These are phyloP conservation scores for Nakazawaea wickerhamii DNA, from an alignment of 805 yeast genomes.

Conservation along the genomic window DNA sequence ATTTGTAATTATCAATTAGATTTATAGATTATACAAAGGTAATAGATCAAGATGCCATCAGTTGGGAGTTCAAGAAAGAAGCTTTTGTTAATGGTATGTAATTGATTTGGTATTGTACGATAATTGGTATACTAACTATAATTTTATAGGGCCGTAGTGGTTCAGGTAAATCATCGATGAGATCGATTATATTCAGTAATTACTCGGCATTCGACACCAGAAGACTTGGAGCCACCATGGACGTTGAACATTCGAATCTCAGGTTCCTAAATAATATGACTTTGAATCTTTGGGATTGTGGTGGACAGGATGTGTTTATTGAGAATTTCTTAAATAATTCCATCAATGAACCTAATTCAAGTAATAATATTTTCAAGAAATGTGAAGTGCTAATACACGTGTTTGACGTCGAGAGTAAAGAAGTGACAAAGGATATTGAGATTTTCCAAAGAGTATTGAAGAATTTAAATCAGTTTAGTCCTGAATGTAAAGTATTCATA, in stretches of 20 bases:
- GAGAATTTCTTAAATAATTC: slow-evolving; percentile 60
- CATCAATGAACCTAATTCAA: slow-evolving; percentile 51
- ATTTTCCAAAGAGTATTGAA: slow-evolving; percentile 81
- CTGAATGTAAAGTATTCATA: slow-evolving; percentile 87
- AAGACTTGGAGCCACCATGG: slow-evolving; percentile 93
- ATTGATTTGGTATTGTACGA: too few species aligned
- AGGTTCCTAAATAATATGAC: slow-evolving; percentile 94
- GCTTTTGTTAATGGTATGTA: slow-evolving; percentile 16
- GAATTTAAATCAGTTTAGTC: slow-evolving; percentile 77
- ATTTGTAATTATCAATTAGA: too few species aligned
- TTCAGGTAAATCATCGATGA: slow-evolving; percentile 96
- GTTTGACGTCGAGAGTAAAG: slow-evolving; percentile 91
- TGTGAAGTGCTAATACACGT: slow-evolving; percentile 95
- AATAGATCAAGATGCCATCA: slow-evolving; percentile 3
- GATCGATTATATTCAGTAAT: slow-evolving; percentile 91
- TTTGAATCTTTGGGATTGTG: slow-evolving; percentile 95
- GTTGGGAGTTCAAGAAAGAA: slow-evolving; percentile 15
- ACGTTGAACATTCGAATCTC: slow-evolving; percentile 95
- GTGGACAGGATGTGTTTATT: slow-evolving; percentile 96
- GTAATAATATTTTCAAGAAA: slow-evolving; percentile 90
- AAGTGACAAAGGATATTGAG: slow-evolving; percentile 88
- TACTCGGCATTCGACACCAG: slow-evolving; percentile 96
- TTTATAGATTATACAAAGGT: too few species aligned
- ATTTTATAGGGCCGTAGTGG: slow-evolving; percentile 85
- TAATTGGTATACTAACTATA: too few species aligned